Evolutionary conservation across 2,329 filamentous ascomycete genomes (phyloP).

Genomic region (Colletotrichum sp.): DNA sequence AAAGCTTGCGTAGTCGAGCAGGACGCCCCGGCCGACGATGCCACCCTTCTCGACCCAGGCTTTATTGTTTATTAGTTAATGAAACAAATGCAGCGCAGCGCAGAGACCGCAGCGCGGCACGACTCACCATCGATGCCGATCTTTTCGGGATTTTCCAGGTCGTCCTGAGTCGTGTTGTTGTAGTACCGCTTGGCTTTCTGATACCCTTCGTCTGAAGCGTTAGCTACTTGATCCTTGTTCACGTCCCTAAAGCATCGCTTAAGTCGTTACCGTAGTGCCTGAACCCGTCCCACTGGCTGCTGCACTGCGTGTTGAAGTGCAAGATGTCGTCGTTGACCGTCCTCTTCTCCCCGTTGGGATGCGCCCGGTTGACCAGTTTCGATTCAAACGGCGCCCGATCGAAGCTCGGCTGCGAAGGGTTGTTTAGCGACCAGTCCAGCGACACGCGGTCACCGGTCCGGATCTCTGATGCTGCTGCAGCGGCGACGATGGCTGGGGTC

Average conservation of each 20-base stretch:
- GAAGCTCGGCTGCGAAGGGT: conserved; percentile 37
- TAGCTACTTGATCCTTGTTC: neutral
- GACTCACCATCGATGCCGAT: conserved; percentile 43
- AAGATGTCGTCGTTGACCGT: conserved; percentile 37
- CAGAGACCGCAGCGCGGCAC: neutral
- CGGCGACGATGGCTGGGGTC: conserved; percentile 47
- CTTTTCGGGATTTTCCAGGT: conserved; percentile 39
- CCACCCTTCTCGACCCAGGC: conserved; percentile 34
- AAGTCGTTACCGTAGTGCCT: conserved; percentile 33
- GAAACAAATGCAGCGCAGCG: neutral
- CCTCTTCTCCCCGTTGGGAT: conserved; percentile 25
- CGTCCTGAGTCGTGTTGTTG: conserved; percentile 42
- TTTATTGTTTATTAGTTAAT: neutral
- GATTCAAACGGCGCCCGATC: conserved; percentile 30
- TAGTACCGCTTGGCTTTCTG: conserved; percentile 39
- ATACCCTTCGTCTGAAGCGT: conserved; percentile 26
- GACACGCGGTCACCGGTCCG: conserved; percentile 30
- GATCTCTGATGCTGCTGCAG: conserved; percentile 24
- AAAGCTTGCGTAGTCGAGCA: conserved; percentile 58
- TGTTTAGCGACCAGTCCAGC: conserved; percentile 35
- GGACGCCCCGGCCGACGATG: conserved; percentile 53
- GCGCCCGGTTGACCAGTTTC: conserved; percentile 45
- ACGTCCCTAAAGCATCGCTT: conserved; percentile 29
- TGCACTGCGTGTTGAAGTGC: conserved; percentile 40
- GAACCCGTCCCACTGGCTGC: conserved; percentile 44